A percentile compares a stretch with the other conserved stretches of the same genome.
These are phyloP conservation scores for Echinochloa phyllopogon DNA, from an alignment of 176 grass and related monocot genomes.

Conservation along the genomic window DNA sequence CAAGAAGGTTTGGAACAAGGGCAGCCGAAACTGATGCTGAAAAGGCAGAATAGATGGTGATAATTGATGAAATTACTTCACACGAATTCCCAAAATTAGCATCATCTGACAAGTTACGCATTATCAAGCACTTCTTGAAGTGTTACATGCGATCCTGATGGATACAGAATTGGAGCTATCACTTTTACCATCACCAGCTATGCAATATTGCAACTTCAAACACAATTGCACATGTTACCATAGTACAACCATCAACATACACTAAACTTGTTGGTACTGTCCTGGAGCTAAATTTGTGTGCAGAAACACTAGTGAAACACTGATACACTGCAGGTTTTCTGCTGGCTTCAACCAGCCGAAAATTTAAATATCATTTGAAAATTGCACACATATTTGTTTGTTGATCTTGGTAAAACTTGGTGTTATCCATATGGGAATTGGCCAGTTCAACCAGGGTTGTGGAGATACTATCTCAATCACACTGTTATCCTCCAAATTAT, in stretches of 20 bases:
- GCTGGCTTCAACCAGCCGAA: too few species aligned
- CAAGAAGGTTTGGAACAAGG: neutral
- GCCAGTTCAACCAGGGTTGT: neutral
- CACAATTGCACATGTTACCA: neutral
- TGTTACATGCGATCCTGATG: neutral
- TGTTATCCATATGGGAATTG: neutral
- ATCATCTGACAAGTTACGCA: neutral
- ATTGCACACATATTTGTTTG: neutral
- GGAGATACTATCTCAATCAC: neutral
- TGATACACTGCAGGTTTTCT: neutral
- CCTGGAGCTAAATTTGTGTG: slow-evolving; percentile 15
- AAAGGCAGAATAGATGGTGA: too few species aligned
- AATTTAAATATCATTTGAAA: neutral
- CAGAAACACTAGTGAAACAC: neutral
- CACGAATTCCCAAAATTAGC: neutral
- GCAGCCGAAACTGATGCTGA: neutral
- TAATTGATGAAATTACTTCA: neutral
- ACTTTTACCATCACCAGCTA: neutral
- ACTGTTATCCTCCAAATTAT: neutral
- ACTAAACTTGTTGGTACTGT: neutral
- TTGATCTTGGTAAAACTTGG: neutral
- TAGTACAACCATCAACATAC: neutral
- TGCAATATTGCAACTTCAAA: neutral
- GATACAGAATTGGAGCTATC: neutral
- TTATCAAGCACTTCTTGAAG: neutral